Base-by-base conservation (phyloP, 2,329 filamentous ascomycete species). In the Pezicula radicicola region DNA sequence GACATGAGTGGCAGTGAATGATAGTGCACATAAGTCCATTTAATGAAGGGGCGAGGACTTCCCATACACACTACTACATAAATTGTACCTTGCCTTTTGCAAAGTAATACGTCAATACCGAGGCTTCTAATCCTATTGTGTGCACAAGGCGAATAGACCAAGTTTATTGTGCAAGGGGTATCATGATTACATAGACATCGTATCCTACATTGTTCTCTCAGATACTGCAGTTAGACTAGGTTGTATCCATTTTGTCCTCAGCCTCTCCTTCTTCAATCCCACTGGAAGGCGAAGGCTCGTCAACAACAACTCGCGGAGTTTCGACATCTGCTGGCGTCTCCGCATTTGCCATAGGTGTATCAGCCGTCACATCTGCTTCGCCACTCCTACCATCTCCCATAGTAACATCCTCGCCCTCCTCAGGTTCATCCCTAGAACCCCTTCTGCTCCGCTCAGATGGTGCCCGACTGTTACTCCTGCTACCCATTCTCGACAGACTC, bases 221-320 rank as follows among this genome's bases (percentile, higher is more conserved):
- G 15, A 41, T 18, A 2, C 15, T 4, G 7, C 18, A 19, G 36
- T 3, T 40, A 40, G 27, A 19, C 60, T 65, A 74, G 13, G 73
- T 74, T 43, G 73, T 89, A 72, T 90, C 87, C 87, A 90, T 91
- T 62, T 75, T 80, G 58, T 87, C 84, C 16, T 45, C 42, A 8
- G 27, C 27, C 15, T 45, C 42, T 33, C 42, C 42, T 45, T 42
- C 18, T 25, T 42, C 40, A 42, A 25, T 18, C 18, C 18, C 25
- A 42, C 40, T 25, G 3, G 40, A 21, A 42, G 18, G 12, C 4
- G 40, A 42, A 42, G 77, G 73, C 19, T 74, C 71, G 53, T 82
- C 76, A 46, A 83, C 70, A 18, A 70, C 73, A 48, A 80, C 77
- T 55, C 68, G 70, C 33, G 76, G 75, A 15, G 74, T 73, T 51